Percentiles rank a stretch among this genome's conserved stretches.
These are phyloP conservation scores for Hansenula anomala DNA, from an alignment of 1,139 yeast species.

Conservation along the genomic window DNA sequence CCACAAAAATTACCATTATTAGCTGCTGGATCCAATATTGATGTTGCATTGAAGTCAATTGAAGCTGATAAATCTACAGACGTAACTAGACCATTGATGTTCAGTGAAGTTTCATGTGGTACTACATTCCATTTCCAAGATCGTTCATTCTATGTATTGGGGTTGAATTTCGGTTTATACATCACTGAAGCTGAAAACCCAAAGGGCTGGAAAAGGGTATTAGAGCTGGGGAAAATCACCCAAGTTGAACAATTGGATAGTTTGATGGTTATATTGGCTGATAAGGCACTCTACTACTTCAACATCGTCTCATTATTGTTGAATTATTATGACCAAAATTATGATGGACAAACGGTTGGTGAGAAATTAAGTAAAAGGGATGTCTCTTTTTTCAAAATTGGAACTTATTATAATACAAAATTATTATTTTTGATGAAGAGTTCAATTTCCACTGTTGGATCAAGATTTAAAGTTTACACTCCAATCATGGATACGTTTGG, in stretches of 20 bases:
- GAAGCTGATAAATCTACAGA: conserved; percentile 16
- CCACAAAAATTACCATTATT: conserved; percentile 56
- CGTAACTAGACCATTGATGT: conserved; percentile 45
- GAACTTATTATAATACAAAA: conserved; percentile 54
- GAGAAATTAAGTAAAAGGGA: conserved; percentile 29
- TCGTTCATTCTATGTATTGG: conserved; percentile 34
- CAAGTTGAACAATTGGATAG: conserved; percentile 60
- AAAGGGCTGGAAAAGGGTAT: conserved; percentile 54
- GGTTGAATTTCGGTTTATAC: conserved; percentile 41
- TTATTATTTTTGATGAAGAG: conserved; percentile 27
- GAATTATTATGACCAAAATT: conserved; percentile 23
- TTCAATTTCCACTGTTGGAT: conserved; percentile 17
- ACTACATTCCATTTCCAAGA: conserved; percentile 32
- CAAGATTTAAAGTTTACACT: conserved; percentile 44
- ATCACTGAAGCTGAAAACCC: conserved; percentile 29
- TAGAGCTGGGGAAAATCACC: conserved; percentile 49
- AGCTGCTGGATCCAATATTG: conserved; percentile 60
- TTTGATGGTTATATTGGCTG: conserved; percentile 55
- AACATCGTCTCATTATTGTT: conserved; percentile 36
- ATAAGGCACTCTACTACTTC: conserved; percentile 56
- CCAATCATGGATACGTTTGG: conserved; percentile 44
- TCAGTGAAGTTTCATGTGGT: conserved; percentile 29
- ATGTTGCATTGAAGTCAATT: conserved; percentile 36
- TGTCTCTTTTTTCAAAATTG: conserved; percentile 55
- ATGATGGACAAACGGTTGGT: conserved; percentile 24